Conservation (phyloP, 2,329 filamentous ascomycete species). For the Pseudogymnoascus sp. region DNA sequence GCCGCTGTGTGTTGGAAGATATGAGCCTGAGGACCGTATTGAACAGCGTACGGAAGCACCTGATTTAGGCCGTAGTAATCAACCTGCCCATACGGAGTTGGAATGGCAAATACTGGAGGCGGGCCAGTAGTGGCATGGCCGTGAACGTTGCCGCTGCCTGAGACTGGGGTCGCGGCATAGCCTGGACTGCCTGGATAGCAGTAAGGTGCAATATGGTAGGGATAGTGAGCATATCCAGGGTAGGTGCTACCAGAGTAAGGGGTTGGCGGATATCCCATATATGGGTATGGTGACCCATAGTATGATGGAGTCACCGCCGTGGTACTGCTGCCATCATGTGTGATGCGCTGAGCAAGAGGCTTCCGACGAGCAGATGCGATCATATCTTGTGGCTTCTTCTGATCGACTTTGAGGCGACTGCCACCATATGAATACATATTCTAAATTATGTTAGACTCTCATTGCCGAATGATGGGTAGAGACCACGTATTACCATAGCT, state of each 20-base stretch:
- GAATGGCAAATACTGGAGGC: conserved; percentile 4
- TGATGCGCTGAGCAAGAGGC: neutral
- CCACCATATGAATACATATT: conserved; percentile 18
- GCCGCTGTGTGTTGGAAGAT: neutral
- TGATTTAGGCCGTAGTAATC: conserved; percentile 1
- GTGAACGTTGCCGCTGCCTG: neutral
- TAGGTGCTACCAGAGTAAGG: neutral
- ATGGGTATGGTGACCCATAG: neutral
- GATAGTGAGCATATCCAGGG: neutral
- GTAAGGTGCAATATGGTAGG: neutral
- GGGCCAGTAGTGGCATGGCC: neutral
- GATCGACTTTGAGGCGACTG: conserved; percentile 22
- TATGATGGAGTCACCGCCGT: neutral
- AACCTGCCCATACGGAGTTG: neutral
- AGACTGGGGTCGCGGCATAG: neutral
- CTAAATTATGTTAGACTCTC: conserved; percentile 14
- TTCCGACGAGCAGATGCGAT: neutral
- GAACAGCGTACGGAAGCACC: conserved; percentile 1
- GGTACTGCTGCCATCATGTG: neutral
- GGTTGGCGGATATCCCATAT: conserved; percentile 1
- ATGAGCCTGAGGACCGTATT: conserved; percentile 1
- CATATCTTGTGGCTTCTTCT: conserved; percentile 23
- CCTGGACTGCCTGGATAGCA: neutral
- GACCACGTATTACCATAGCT: conserved; percentile 17
- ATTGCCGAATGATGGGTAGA: neutral